Percentiles rank a stretch among this genome's conserved stretches.
These are phyloP conservation scores for Haematococcus sp. DNA, from an alignment of 139 green algal genomes.

Conservation along the genomic window DNA sequence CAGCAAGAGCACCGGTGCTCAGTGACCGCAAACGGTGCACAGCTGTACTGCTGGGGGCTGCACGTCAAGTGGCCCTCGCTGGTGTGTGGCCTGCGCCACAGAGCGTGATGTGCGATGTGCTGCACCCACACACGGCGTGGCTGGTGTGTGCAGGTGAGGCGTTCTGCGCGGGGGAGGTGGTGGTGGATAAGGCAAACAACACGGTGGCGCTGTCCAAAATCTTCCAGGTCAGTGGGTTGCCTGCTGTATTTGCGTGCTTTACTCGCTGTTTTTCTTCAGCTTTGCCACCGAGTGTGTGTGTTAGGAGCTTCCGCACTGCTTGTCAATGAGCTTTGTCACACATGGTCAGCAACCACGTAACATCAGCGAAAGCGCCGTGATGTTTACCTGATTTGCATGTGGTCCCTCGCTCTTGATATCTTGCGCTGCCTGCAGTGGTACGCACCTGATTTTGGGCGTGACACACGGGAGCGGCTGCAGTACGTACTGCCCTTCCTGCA, in stretches of 20 bases:
- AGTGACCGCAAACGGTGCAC: too few relatives aligned
- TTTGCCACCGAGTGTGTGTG: not conserved
- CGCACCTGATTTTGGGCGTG: conserved; percentile 69
- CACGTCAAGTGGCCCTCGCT: too few relatives aligned
- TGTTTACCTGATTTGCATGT: too few relatives aligned
- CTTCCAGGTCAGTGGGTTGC: conserved; percentile 52
- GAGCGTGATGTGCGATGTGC: too few relatives aligned
- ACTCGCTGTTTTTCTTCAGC: conserved; percentile 21
- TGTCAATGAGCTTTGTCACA: not conserved
- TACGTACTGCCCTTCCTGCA: conserved; percentile 52
- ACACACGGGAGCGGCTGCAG: conserved; percentile 48
- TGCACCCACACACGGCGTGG: too few relatives aligned
- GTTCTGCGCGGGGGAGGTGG: conserved; percentile 61
- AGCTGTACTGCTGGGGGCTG: too few relatives aligned
- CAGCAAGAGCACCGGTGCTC: too few relatives aligned
- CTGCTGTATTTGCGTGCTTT: not conserved
- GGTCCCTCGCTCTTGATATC: not conserved
- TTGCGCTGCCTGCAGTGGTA: conserved; percentile 64
- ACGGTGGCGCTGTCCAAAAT: conserved; percentile 80
- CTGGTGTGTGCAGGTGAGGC: conserved; percentile 39
- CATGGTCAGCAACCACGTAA: not conserved
- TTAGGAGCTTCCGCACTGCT: not conserved
- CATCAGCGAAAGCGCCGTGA: too few relatives aligned
- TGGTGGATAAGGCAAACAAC: conserved; percentile 45
- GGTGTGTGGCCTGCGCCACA: too few relatives aligned